phyloP scores from a whole-genome alignment of 345 rosid species.

The Passiflora organensis region DNA sequence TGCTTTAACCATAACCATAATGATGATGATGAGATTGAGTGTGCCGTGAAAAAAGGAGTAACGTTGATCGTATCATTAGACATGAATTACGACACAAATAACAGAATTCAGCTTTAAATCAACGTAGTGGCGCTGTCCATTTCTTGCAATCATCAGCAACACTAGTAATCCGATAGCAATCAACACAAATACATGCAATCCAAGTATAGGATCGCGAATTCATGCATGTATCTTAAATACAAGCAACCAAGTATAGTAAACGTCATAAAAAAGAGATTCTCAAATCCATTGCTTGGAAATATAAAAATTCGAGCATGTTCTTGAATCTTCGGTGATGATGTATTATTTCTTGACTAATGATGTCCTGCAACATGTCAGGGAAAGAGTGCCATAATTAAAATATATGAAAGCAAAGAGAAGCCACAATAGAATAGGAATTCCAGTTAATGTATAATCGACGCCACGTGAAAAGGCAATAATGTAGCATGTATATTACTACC shows the following conservation, averaged over 20 bases:
- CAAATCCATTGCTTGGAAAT: too few relatives aligned
- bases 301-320: background rate
- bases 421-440: background rate
- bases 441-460: constrained; percentile 2
- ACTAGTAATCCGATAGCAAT: too few relatives aligned
- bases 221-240: too few relatives aligned
- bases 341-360: background rate
- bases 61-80: background rate
- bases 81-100: background rate
- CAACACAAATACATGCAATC: too few relatives aligned
- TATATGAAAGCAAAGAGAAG: background rate
- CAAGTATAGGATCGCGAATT: too few relatives aligned
- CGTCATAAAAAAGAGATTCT: too few relatives aligned
- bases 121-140: background rate
- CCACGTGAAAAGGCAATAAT: constrained; percentile 44
- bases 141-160: background rate
- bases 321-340: background rate
- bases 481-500: background rate
- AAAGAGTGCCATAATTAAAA: constrained; percentile 5
- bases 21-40: constrained; percentile 12
- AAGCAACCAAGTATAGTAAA: too few relatives aligned
- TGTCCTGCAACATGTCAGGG: constrained; percentile 2
- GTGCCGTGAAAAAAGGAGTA: constrained; percentile 1
- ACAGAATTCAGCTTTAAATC: background rate
- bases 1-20: too few relatives aligned